Percentiles rank a stretch among this genome's conserved stretches.
These are phyloP conservation scores for Stygiomarasmius scandens DNA, from an alignment of 1,284 basidiomycete genomes.

Conservation along the genomic window DNA sequence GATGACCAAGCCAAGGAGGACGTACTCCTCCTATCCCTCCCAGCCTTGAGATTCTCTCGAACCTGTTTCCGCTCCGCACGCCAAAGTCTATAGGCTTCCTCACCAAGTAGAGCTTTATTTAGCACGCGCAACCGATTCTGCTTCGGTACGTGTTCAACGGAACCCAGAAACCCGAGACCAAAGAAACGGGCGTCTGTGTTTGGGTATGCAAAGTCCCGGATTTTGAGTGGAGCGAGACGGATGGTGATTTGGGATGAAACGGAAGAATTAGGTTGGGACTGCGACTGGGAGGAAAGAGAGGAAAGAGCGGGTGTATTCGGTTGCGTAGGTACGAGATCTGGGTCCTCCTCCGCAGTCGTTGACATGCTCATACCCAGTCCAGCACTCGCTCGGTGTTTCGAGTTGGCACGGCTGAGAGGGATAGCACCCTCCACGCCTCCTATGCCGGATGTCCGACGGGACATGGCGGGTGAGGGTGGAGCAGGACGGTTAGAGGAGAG, in stretches of 20 bases:
- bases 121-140: constrained; percentile 9
- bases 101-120: constrained; percentile 10
- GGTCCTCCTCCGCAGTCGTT: not conserved
- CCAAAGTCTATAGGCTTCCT: not conserved
- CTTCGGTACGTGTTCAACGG: constrained; percentile 1
- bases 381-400: not conserved
- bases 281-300: constrained; percentile 23
- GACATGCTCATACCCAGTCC: not conserved
- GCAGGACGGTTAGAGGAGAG: constrained; percentile 63
- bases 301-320: not conserved
- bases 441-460: constrained; percentile 54
- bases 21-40: too few relatives aligned
- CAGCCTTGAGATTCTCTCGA: too few relatives aligned
- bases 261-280: constrained; percentile 34
- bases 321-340: not conserved
- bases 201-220: constrained; percentile 4
- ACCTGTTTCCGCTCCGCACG: not conserved
- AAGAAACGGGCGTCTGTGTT: not conserved
- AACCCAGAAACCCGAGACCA: not conserved
- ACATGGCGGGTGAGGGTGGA: constrained; percentile 63
- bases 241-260: constrained; percentile 24
- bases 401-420: not conserved
- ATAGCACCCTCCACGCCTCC: not conserved
- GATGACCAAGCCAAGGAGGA: too few relatives aligned
- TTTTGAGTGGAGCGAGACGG: constrained; percentile 20